Evolutionary conservation across 345 rosid species (phyloP), one percentile per base, ranked within the genome.

Genomic region (Linum trigynum): DNA sequence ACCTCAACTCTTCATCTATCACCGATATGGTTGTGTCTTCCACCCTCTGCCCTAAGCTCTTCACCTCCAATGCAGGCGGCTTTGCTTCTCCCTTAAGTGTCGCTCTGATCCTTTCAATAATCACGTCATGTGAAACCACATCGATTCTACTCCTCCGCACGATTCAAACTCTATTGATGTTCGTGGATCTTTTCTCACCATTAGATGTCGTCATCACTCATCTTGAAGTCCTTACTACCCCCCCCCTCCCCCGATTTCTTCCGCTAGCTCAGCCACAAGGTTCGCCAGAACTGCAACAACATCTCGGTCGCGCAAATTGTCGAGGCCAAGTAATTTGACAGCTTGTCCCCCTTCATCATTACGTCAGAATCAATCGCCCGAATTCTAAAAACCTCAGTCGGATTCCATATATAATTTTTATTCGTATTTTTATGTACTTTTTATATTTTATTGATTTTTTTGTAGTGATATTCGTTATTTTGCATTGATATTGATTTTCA

Each of bases 301-400:
- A 94, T 94, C 78, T 97, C 97, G 55, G 99, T 94, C 58, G 99
- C 99, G 16, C 99, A 94, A 79, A 79, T 94, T 67, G 99, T 88
- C 51, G 96, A 97, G 32, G 99, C 97, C 58, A 84, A 90, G 79
- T 94, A 97, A 97, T 77, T 97, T 5, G 81, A 94, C 83, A 69
- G 70, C 70, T 59, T 83, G n/a, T 43, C 79, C 58, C 55, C 90
- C 39, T 23, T 23, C 32, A 23, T 23, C 32, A 23, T 23, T 23
- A 0, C 32, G 32, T 1, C 32, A 23, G 32, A 1, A 23, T 0
- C 32, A 23, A 23, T 23, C 32, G 32, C 32, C 32, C 32, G 32
- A 23, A 23, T 23, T 23, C 32, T 23, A 23, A 23, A 23, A 23
- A 23, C 32, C 32, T 23, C 32, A 23, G 0, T 23, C 32, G 32